phyloP scores from a whole-genome alignment of 1,139 yeast species.

The Diutina mesorugosa region DNA sequence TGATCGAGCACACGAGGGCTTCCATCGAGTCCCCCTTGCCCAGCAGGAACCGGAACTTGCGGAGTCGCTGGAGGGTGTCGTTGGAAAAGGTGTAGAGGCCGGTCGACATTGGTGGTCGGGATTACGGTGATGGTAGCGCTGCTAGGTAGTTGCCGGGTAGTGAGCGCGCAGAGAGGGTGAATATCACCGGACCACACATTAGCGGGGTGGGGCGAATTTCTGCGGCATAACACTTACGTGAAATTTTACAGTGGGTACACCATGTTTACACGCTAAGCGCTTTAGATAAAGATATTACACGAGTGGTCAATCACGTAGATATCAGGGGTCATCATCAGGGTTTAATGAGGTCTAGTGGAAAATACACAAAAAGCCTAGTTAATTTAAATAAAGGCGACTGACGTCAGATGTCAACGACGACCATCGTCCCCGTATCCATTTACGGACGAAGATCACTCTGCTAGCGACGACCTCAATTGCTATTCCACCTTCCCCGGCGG shows the following conservation, averaged over 20 bases:
- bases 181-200: background rate
- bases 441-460: too few relatives aligned
- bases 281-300: too few relatives aligned
- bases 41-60: constrained; percentile 61
- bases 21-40: constrained; percentile 53
- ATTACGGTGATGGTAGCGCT: background rate
- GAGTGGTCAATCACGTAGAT: too few relatives aligned
- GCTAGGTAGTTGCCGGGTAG: background rate
- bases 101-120: background rate
- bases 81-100: constrained; percentile 48
- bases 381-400: too few relatives aligned
- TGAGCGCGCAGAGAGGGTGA: background rate
- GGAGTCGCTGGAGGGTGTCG: constrained; percentile 46
- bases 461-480: background rate
- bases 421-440: too few relatives aligned
- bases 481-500: background rate
- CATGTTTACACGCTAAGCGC: background rate
- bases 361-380: too few relatives aligned
- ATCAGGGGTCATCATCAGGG: too few relatives aligned
- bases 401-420: too few relatives aligned
- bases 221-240: background rate
- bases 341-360: too few relatives aligned
- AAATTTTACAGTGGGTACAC: background rate
- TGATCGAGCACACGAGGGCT: constrained; percentile 49
- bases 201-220: background rate